These are phyloP conservation scores for Westerdykella ornata DNA, from an alignment of 2,329 filamentous ascomycete species.

Conservation along the genomic window DNA sequence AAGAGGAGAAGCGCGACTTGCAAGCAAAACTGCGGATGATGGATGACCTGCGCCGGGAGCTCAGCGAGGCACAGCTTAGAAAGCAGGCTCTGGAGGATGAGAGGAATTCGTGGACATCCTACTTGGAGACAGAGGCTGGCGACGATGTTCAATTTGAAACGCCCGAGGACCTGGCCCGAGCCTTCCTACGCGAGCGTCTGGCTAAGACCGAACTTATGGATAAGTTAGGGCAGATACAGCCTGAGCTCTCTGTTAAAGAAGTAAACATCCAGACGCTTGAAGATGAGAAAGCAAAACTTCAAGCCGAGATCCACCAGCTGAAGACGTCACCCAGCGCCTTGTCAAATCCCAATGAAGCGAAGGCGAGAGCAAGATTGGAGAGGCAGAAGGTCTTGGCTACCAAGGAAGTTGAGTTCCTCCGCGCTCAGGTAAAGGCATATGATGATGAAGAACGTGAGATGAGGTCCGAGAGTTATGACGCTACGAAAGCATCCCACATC, in stretches of 20 bases:
- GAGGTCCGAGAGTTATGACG: conserved; percentile 71
- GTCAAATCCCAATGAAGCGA: conserved; percentile 48
- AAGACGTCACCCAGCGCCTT: conserved; percentile 42
- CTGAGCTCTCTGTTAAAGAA: conserved; percentile 71
- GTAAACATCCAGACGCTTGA: conserved; percentile 66
- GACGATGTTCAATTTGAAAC: conserved; percentile 72
- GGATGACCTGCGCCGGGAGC: conserved; percentile 65
- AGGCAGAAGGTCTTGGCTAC: conserved; percentile 76
- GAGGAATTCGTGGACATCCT: conserved; percentile 75
- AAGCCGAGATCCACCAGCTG: conserved; percentile 63
- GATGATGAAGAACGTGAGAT: conserved; percentile 85
- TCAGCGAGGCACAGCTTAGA: conserved; percentile 73
- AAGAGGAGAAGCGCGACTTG: conserved; percentile 85
- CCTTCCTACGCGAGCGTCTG: conserved; percentile 73
- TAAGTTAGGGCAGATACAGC: conserved; percentile 68
- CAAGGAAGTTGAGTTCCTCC: conserved; percentile 90
- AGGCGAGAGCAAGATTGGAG: conserved; percentile 69
- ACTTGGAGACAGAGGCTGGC: conserved; percentile 63
- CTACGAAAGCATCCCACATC: conserved; percentile 65
- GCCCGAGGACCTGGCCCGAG: conserved; percentile 78
- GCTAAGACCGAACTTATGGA: conserved; percentile 75
- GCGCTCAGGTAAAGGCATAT: conserved; percentile 80
- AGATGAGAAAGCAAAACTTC: conserved; percentile 58
- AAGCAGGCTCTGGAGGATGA: conserved; percentile 86
- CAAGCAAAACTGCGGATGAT: conserved; percentile 71